Conservation (phyloP, 2,329 filamentous ascomycete species). For the Fusarium xylarioides region DNA sequence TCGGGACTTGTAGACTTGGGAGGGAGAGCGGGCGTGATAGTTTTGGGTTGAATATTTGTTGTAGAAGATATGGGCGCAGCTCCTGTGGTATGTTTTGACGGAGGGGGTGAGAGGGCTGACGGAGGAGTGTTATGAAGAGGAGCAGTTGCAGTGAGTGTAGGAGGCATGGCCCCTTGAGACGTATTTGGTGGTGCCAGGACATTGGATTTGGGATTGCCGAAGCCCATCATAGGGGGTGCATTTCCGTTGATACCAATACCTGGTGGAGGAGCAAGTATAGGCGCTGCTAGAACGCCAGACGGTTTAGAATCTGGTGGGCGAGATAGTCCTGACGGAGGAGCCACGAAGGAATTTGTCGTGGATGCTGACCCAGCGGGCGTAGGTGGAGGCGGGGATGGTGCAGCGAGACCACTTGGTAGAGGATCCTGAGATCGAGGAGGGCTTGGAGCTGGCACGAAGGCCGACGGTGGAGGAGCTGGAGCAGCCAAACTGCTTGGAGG, state of each 20-base stretch:
- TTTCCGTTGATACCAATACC: slow-evolving; percentile 41
- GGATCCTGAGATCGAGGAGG: slow-evolving; percentile 23
- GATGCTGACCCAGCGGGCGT: slow-evolving; percentile 1
- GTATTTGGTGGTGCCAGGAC: slow-evolving; percentile 58
- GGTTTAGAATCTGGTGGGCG: slow-evolving; percentile 42
- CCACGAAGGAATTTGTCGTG: slow-evolving; percentile 15
- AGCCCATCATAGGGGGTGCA: slow-evolving; percentile 42
- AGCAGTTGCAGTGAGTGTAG: slow-evolving; percentile 20
- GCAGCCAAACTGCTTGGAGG: slow-evolving; percentile 31
- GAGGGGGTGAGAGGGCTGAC: not conserved
- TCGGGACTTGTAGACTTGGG: slow-evolving; percentile 12
- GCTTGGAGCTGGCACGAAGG: slow-evolving; percentile 21
- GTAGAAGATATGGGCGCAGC: not conserved
- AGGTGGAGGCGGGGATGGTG: slow-evolving; percentile 25
- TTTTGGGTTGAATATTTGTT: slow-evolving; percentile 10
- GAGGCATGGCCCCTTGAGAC: slow-evolving; percentile 42
- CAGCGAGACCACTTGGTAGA: slow-evolving; percentile 32
- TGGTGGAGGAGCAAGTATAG: slow-evolving; percentile 50
- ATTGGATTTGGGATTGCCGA: slow-evolving; percentile 51
- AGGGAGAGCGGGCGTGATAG: slow-evolving; percentile 3
- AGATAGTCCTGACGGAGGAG: slow-evolving; percentile 37
- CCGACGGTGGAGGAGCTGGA: slow-evolving; percentile 22
- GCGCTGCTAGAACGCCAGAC: slow-evolving; percentile 50
- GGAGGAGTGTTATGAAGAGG: slow-evolving; percentile 31
- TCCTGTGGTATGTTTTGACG: not conserved